Conservation (phyloP, 108 stramenopile species). For the Pseudonitzschia delicatissima region DNA sequence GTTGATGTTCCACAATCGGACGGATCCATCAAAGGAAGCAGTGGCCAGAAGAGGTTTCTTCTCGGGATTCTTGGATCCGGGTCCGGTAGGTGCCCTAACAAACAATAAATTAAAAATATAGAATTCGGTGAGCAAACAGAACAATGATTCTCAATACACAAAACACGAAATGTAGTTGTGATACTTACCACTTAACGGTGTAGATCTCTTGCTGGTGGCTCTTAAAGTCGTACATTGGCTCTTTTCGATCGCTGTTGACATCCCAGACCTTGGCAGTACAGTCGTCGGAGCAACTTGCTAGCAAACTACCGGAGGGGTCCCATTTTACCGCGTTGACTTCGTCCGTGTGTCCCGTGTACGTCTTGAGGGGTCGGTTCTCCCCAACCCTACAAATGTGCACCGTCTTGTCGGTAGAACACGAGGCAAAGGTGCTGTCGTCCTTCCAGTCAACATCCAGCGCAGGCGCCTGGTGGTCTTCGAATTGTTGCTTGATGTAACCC, state of each 20-base stretch:
- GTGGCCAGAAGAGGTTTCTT: conserved; percentile 87
- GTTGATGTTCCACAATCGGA: conserved; percentile 88
- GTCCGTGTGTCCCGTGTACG: conserved; percentile 80
- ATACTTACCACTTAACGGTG: conserved; percentile 90
- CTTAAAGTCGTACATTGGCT: conserved; percentile 84
- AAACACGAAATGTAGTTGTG: not conserved
- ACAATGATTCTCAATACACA: not conserved
- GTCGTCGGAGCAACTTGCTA: conserved; percentile 96
- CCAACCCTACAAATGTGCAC: conserved; percentile 89
- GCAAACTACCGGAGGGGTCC: conserved; percentile 88
- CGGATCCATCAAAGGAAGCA: conserved; percentile 95
- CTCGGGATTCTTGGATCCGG: conserved; percentile 83
- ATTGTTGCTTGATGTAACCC: conserved; percentile 85
- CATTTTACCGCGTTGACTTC: conserved; percentile 98
- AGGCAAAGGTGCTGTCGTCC: conserved; percentile 90
- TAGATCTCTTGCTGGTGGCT: conserved; percentile 94
- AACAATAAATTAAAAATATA: not conserved
- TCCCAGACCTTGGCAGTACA: conserved; percentile 96
- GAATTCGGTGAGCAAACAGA: not conserved
- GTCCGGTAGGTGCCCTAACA: conserved; percentile 89
- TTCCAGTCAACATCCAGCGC: conserved; percentile 97
- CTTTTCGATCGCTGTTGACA: conserved; percentile 49
- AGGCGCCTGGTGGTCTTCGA: conserved; percentile 84
- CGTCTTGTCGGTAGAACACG: conserved; percentile 94
- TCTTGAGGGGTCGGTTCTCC: conserved; percentile 46